Evolutionary conservation across 2,329 filamentous ascomycete species (phyloP), one percentile per base, ranked within the genome.

Genomic region (Arthrobotrys iridis): DNA sequence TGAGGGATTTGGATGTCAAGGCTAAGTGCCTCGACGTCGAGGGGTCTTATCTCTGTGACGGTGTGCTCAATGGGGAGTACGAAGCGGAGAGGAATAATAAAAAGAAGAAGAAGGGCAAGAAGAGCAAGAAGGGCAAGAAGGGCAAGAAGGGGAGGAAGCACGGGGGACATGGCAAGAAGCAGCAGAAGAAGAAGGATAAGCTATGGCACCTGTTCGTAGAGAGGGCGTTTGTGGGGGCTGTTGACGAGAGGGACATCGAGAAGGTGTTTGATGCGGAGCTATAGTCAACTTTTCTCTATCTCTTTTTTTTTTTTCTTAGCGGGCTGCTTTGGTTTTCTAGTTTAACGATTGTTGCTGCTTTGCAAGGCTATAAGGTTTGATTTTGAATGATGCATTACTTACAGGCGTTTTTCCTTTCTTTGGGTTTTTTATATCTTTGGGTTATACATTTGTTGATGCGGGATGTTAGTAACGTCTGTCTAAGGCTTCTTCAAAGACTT

Each of bases 1-100:
- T 98, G 87, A 60, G 83, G 83, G 55, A 82, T 82, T 0, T 77
- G 79, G 46, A 77, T 78, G 55, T 76, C 40, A 81, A 81, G 78
- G 80, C 78, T 4, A 79, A 82, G 64, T 59, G 68, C 20, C 68
- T 81, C n/a, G 40, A 24, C 37, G 18, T 52, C 18, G 41, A 55
- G 10, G 66, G 30, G 2, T 24, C 45, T 13, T 55, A 45, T 37
- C 20, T 64, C 1, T 60, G 60, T 48, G 63, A 71, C 13, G 60
- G 46, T 2, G 52, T n/a, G 18, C 37, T 7, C 26, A 13, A 40
- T 62, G 50, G 63, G 30, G 66, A 66, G 6, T 26, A 18, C 18
- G n/a, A n/a, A n/a, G 70, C 71, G 6, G 24, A 46, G n/a, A 50
- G 30, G 41, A 55, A 66, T 20, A 70, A 78, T 15, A 65, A 74